These are phyloP conservation scores for Saccharomycopsis malanga DNA, from an alignment of 805 yeast species.

Conservation along the genomic window DNA sequence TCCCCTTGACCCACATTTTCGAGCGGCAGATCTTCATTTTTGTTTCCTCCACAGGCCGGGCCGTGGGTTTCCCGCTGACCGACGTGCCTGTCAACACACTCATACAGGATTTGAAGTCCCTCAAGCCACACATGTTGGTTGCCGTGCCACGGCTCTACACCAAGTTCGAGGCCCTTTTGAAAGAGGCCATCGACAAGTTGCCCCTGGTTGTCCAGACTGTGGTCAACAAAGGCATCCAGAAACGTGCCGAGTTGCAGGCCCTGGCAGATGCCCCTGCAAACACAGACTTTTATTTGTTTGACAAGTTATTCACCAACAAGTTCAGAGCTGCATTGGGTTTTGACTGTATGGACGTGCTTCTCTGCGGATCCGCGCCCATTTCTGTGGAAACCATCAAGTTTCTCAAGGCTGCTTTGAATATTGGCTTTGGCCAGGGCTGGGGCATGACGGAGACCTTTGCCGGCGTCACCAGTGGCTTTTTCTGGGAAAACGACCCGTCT, in stretches of 20 bases:
- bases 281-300: slow-evolving; percentile 26
- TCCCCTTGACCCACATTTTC: slow-evolving; percentile 50
- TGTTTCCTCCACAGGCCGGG: slow-evolving; percentile 32
- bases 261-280: slow-evolving; percentile 20
- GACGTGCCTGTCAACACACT: slow-evolving; percentile 37
- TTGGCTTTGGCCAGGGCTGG: slow-evolving; percentile 44
- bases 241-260: slow-evolving; percentile 16
- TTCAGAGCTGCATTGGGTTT: slow-evolving; percentile 33
- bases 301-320: slow-evolving; percentile 31
- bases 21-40: slow-evolving; percentile 37
- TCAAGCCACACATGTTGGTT: slow-evolving; percentile 40
- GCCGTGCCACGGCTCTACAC: slow-evolving; percentile 52
- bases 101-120: slow-evolving; percentile 40
- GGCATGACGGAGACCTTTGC: slow-evolving; percentile 51
- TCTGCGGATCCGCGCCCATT: slow-evolving; percentile 56
- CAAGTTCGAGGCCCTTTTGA: slow-evolving; percentile 43
- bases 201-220: slow-evolving; percentile 4
- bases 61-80: slow-evolving; percentile 40
- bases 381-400: slow-evolving; percentile 47
- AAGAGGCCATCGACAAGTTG: slow-evolving; percentile 32
- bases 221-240: slow-evolving; percentile 2
- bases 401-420: slow-evolving; percentile 43
- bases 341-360: slow-evolving; percentile 28
- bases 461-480: slow-evolving; percentile 33
- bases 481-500: slow-evolving; percentile 33